These are phyloP conservation scores for Dissophora ornata DNA, from an alignment of 192 early-diverging fungal genomes.

Conservation along the genomic window DNA sequence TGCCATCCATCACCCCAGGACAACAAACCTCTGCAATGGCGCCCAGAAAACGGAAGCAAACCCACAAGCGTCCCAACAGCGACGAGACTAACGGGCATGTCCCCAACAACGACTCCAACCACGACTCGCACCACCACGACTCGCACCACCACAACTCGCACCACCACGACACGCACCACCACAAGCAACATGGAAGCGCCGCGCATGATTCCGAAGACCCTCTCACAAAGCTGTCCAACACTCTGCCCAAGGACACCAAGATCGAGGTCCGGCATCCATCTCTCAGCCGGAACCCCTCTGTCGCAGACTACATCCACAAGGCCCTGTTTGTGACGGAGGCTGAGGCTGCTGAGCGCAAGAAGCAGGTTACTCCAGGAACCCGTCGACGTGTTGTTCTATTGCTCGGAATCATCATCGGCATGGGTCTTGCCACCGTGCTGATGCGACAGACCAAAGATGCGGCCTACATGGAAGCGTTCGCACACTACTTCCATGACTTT, in stretches of 20 bases:
- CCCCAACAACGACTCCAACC: too few species aligned
- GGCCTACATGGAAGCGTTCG: constrained; percentile 45
- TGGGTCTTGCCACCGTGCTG: constrained; percentile 57
- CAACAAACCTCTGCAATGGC: too few species aligned
- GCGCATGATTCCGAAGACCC: constrained; percentile 19
- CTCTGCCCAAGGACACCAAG: constrained; percentile 15
- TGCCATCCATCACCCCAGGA: too few species aligned
- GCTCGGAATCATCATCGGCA: constrained; percentile 69
- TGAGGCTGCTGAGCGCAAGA: constrained; percentile 10
- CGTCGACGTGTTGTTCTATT: constrained; percentile 60
- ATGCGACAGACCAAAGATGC: constrained; percentile 61
- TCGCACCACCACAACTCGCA: background rate
- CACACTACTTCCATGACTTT: constrained; percentile 64
- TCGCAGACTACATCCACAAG: constrained; percentile 36
- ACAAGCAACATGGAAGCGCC: background rate
- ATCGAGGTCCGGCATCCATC: constrained; percentile 33
- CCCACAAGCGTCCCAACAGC: background rate
- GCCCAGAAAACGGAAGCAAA: constrained; percentile 16
- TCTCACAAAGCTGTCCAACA: constrained; percentile 24
- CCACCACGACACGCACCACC: background rate
- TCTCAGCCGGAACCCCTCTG: constrained; percentile 44
- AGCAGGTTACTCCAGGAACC: constrained; percentile 24
- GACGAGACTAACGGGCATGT: too few species aligned
- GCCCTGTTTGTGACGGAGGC: constrained; percentile 32
- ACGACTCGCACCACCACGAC: constrained; percentile 1